These are phyloP conservation scores for Phytophthora boehmeriae DNA, from an alignment of 352 stramenopile species.

Conservation along the genomic window DNA sequence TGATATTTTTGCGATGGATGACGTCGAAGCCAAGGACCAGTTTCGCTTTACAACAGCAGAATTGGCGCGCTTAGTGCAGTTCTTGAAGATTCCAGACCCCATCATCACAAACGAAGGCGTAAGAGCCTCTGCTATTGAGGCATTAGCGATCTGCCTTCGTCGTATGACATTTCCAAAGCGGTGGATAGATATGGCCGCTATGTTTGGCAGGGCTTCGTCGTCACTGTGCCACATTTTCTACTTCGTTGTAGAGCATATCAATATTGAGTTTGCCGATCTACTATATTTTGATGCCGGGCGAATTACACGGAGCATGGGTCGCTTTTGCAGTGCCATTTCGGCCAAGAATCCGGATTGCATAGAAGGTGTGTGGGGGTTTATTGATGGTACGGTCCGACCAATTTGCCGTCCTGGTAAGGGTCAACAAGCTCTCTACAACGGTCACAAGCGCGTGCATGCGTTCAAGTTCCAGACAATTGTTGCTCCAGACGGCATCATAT, in stretches of 20 bases:
- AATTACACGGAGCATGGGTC: background rate
- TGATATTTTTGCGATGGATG: conserved; percentile 3
- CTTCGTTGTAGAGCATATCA: too few relatives aligned
- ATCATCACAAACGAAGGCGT: conserved; percentile 3
- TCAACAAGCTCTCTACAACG: background rate
- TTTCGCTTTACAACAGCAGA: too few relatives aligned
- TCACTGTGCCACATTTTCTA: too few relatives aligned
- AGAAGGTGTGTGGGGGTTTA: background rate
- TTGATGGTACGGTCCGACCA: too few relatives aligned
- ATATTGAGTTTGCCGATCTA: too few relatives aligned
- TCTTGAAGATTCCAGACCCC: too few relatives aligned
- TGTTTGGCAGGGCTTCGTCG: too few relatives aligned
- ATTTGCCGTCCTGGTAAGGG: too few relatives aligned
- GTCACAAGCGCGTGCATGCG: background rate
- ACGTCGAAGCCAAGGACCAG: conserved; percentile 4
- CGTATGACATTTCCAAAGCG: background rate
- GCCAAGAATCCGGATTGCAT: background rate
- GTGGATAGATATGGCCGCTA: too few relatives aligned
- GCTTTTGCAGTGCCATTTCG: background rate
- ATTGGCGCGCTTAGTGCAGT: too few relatives aligned
- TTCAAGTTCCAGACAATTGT: background rate
- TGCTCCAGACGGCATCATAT: too few relatives aligned
- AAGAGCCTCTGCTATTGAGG: background rate
- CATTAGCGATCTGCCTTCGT: background rate
- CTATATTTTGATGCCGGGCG: background rate